These are phyloP conservation scores for Nephelium lappaceum DNA, from an alignment of 345 rosid species.

Conservation along the genomic window DNA sequence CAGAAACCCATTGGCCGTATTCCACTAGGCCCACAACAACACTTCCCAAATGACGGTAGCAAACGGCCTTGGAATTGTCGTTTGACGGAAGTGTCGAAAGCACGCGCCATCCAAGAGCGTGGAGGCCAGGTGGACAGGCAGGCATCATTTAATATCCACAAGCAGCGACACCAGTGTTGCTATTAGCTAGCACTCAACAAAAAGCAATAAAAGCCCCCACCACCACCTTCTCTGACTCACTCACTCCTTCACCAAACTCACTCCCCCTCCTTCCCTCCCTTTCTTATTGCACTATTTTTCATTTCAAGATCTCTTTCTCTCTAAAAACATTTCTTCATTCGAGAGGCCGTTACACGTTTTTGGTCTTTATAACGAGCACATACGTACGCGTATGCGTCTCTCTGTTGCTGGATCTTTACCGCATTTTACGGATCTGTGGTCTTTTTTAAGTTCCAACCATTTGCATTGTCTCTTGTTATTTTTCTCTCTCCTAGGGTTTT, in stretches of 20 bases:
- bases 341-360: background rate
- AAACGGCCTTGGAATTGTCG: conserved; percentile 28
- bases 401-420: conserved; percentile 38
- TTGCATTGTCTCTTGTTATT: conserved; percentile 25
- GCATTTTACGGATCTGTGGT: conserved; percentile 71
- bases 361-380: background rate
- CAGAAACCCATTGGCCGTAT: background rate
- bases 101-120: conserved; percentile 31
- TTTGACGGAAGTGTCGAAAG: background rate
- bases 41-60: conserved; percentile 15
- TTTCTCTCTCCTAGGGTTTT: conserved; percentile 60
- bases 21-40: background rate
- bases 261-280: background rate
- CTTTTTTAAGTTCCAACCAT: conserved; percentile 5
- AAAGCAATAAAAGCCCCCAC: conserved; percentile 32
- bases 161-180: conserved; percentile 13
- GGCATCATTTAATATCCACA: conserved; percentile 25
- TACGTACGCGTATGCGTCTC: background rate
- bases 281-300: background rate
- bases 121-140: conserved; percentile 30
- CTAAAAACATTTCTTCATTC: background rate
- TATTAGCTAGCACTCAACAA: conserved; percentile 21
- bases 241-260: conserved; percentile 20
- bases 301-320: background rate
- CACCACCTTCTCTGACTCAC: background rate